Percentiles rank a stretch among this genome's conserved stretches.
These are phyloP conservation scores for Terfezia boudieri DNA, from an alignment of 495 filamentous ascomycete species.

Conservation along the genomic window DNA sequence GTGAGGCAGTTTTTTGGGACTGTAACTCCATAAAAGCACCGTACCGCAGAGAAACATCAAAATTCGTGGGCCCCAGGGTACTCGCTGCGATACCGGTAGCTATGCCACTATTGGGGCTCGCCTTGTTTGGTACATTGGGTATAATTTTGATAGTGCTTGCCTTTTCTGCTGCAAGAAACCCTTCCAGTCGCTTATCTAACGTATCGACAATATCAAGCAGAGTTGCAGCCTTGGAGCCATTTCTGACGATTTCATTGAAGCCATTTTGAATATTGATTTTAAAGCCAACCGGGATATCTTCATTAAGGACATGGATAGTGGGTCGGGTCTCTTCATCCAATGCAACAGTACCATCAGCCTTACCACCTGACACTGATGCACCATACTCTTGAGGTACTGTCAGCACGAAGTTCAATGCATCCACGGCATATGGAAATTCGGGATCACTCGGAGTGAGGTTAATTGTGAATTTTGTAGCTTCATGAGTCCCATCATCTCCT, in stretches of 20 bases:
- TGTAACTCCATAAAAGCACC: slow-evolving; percentile 1
- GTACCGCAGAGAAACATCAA: neutral
- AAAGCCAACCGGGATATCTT: slow-evolving; percentile 58
- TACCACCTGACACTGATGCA: slow-evolving; percentile 6
- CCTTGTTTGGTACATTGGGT: slow-evolving; percentile 33
- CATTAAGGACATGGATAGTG: slow-evolving; percentile 42
- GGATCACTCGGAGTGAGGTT: slow-evolving; percentile 59
- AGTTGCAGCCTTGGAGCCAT: slow-evolving; percentile 29
- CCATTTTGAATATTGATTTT: slow-evolving; percentile 62
- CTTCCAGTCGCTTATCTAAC: slow-evolving; percentile 54
- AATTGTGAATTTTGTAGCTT: slow-evolving; percentile 33
- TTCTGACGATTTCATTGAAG: slow-evolving; percentile 44
- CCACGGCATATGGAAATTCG: slow-evolving; percentile 63
- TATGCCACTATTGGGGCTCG: neutral
- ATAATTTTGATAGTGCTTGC: slow-evolving; percentile 61
- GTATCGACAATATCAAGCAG: slow-evolving; percentile 46
- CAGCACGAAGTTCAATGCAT: slow-evolving; percentile 48
- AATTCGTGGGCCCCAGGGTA: neutral
- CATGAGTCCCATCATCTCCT: neutral
- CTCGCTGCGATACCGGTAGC: neutral
- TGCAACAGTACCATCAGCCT: neutral
- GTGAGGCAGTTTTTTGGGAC: slow-evolving; percentile 17
- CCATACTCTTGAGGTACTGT: slow-evolving; percentile 39
- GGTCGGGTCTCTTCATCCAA: slow-evolving; percentile 21
- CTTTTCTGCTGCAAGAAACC: slow-evolving; percentile 45